A percentile compares a stretch with the other conserved stretches of the same genome.
These are phyloP conservation scores for Pyrenophora tritici-repentis DNA, from an alignment of 2,329 filamentous ascomycete species.

Conservation along the genomic window DNA sequence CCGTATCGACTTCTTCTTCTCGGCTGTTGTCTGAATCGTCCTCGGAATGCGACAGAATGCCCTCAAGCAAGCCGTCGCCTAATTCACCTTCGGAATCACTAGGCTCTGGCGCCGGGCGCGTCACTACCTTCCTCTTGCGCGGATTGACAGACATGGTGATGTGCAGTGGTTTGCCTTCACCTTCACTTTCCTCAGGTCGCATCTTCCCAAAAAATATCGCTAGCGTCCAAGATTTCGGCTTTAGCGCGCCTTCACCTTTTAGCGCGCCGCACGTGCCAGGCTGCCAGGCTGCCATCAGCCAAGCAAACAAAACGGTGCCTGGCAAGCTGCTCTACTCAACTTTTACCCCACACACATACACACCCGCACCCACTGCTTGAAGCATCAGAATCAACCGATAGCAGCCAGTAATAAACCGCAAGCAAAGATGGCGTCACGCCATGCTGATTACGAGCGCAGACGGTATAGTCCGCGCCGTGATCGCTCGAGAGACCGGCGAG, in stretches of 20 bases:
- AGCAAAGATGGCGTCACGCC: slow-evolving; percentile 56
- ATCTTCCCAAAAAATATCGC: slow-evolving; percentile 25
- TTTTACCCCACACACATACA: slow-evolving; percentile 4
- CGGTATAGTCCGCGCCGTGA: slow-evolving; percentile 41
- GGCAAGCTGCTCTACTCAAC: slow-evolving; percentile 1
- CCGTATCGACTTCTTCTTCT: slow-evolving; percentile 32
- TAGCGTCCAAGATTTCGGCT: slow-evolving; percentile 33
- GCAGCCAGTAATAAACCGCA: slow-evolving; percentile 28
- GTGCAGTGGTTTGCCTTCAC: slow-evolving; percentile 6
- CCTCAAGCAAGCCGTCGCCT: slow-evolving; percentile 48
- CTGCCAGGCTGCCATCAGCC: slow-evolving; percentile 12
- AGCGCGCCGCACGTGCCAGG: slow-evolving; percentile 20
- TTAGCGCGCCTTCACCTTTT: slow-evolving; percentile 20
- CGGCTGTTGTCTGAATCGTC: slow-evolving; percentile 43
- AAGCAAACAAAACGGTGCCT: slow-evolving; percentile 8
- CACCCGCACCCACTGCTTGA: neutral
- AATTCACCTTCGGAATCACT: slow-evolving; percentile 44
- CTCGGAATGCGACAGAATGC: slow-evolving; percentile 50
- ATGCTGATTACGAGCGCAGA: slow-evolving; percentile 66
- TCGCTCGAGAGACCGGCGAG: slow-evolving; percentile 30
- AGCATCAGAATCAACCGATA: slow-evolving; percentile 11
- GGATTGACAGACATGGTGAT: slow-evolving; percentile 52
- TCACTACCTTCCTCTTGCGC: slow-evolving; percentile 53
- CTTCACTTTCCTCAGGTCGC: slow-evolving; percentile 3
- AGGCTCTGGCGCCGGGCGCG: slow-evolving; percentile 40